Base-by-base conservation (phyloP, 176 grass and related monocot species). In the Oryza rufipogon region DNA sequence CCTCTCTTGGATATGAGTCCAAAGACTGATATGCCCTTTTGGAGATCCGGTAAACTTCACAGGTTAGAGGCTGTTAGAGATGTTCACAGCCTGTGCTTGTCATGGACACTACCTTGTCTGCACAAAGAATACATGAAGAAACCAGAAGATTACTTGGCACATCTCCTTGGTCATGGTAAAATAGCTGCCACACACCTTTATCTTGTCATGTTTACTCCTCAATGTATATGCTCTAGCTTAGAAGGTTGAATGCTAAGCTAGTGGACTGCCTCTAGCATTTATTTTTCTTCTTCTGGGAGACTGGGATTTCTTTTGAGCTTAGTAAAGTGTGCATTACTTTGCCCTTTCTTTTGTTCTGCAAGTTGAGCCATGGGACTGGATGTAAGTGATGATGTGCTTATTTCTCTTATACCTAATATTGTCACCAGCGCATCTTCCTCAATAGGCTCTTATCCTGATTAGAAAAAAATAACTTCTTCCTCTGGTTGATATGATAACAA, bases 91-190 rank as follows among this genome's bases (percentile, higher is more conserved):
- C 85, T 98, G 72, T 89, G 80, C 32, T 88, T 98, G 69, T 90
- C 86, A 85, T 98, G 96, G 96, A 98, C 91, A 39, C 86, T 98
- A 68, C 96, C 96, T 87, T 98, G 93, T 84, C 82, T 98, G 76
- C 91, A 92, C 82, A 93, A 93, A 73, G 89, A 98, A 85, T 98
- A 95, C 85, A 88, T 94, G 87, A 95, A 98, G 71, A 98, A 98
- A 82, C 91, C 96, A 80, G 93, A 95, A 81, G 86, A 92, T 87
- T 98, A 98, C 68, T 90, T 95, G 76, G 80, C 92, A 75, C 93
- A 98, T 90, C 85, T 95, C 54, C 76, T 98, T 89, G 96, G 96
- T 78, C 96, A 98, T 91, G 96, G 96, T 98, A 90, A 92, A 81
- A 81, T 91, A 87, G 66, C 48, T 77, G 71, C 70, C 63, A 52